Evolutionary conservation across 176 grass and related monocot species (phyloP), one percentile per base, ranked within the genome.

Genomic region (Alloteropsis semialata): DNA sequence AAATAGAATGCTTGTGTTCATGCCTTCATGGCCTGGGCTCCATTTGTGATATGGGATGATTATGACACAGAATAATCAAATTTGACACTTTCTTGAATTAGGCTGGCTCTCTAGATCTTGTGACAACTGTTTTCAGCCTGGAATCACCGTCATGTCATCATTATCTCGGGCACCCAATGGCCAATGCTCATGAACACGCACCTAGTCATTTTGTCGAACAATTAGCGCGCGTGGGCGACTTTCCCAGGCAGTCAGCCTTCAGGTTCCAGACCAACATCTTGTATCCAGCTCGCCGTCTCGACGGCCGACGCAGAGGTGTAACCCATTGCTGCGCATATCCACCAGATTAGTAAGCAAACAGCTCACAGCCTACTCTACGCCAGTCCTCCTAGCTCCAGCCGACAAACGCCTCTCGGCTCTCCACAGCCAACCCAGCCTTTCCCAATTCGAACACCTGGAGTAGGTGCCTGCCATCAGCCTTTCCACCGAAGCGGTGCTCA

Each of bases 101-200:
- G 75, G 79, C 76, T 59, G 82, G 88, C 36, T 77, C 77, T 73
- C 77, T 69, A 22, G 72, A 85, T 82, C 76, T 60, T 58, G 77
- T 84, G 4, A 44, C 74, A 65, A 78, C 54, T 73, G 56, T 75
- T 48, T 85, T 90, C 10, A 36, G 56, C 75, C 63, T 54, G 39
- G 33, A 76, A 58, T 57, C 84, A 76, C 30, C 45, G 51, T 50
- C 69, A 29, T 83, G 37, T 48, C 62, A 63, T 65, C 79, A 66
- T 64, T 83, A 36, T 58, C 84, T 78, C 56, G 85, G 75, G 51
- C 75, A 50, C 16, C 17, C 3, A 11, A 32, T 11, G 3, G 69
- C 55, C n/a, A 27, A 27, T 27, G 10, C 55, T 58, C 55, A 58
- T 27, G 55, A 58, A 9, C n/a, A 25, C 55, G n/a, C 55, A 27